Conservation (phyloP, 2,329 filamentous ascomycete species). For the Clarireedia hainanense region DNA sequence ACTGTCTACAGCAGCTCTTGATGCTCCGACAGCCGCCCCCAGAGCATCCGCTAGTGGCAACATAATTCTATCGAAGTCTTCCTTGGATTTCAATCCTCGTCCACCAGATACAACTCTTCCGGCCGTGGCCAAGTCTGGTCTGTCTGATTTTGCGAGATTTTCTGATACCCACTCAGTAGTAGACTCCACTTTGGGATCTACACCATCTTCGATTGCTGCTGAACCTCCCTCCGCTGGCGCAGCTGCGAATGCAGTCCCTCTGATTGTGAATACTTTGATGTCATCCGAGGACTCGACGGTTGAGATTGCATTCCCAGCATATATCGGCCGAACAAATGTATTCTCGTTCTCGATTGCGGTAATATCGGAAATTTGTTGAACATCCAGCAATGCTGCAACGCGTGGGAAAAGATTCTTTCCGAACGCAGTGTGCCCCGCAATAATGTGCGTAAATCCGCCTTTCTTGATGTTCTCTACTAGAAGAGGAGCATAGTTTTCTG, state of each 20-base stretch:
- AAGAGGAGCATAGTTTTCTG: conserved; percentile 90
- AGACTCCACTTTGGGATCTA: conserved; percentile 69
- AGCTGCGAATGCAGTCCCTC: conserved; percentile 83
- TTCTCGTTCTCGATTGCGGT: conserved; percentile 80
- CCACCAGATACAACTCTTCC: conserved; percentile 86
- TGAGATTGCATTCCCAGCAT: conserved; percentile 93
- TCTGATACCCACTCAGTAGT: conserved; percentile 88
- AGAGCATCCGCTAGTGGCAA: conserved; percentile 84
- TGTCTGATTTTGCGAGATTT: conserved; percentile 84
- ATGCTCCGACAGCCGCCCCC: conserved; percentile 92
- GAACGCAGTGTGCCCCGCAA: conserved; percentile 88
- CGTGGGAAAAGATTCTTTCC: conserved; percentile 92
- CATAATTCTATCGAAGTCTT: conserved; percentile 92
- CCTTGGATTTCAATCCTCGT: conserved; percentile 92
- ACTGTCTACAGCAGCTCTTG: conserved; percentile 89
- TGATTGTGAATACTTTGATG: conserved; percentile 84
- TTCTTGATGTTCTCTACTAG: conserved; percentile 96
- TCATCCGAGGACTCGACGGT: conserved; percentile 85
- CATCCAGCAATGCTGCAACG: conserved; percentile 83
- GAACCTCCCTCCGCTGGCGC: conserved; percentile 64
- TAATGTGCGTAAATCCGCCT: conserved; percentile 84
- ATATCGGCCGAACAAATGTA: conserved; percentile 93
- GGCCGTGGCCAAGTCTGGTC: conserved; percentile 88
- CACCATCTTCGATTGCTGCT: conserved; percentile 70
- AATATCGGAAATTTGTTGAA: conserved; percentile 90